Conservation (phyloP, 345 rosid species). For the Eucalyptus sp. region DNA sequence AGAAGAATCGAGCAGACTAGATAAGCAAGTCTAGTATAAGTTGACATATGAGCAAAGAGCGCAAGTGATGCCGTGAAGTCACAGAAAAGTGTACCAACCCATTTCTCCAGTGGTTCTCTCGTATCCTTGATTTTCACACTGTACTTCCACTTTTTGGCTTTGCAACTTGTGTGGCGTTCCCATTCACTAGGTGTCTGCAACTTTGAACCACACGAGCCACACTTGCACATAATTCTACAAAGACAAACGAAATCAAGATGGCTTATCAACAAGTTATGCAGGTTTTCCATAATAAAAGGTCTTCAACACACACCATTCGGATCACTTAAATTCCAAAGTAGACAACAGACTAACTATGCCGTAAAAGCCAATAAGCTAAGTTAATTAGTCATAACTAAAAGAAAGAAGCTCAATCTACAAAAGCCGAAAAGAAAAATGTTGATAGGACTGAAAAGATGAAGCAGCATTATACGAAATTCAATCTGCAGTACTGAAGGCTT, state of each 20-base stretch:
- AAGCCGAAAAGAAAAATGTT: too few species aligned
- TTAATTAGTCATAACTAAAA: too few species aligned
- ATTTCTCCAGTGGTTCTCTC: conserved; percentile 62
- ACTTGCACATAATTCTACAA: conserved; percentile 68
- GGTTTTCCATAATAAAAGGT: not conserved
- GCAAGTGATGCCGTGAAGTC: not conserved
- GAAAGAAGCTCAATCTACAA: too few species aligned
- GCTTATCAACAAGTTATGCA: not conserved
- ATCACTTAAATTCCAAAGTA: not conserved
- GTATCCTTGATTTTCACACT: conserved; percentile 78
- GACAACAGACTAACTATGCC: not conserved
- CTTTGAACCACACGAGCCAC: conserved; percentile 68
- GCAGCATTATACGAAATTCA: too few species aligned
- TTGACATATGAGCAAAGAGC: not conserved
- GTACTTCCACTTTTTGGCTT: conserved; percentile 96
- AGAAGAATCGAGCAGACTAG: too few species aligned
- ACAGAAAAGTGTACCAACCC: conserved; percentile 38
- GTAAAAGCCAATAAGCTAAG: too few species aligned
- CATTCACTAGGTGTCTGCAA: conserved; percentile 84
- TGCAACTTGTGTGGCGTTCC: conserved; percentile 94
- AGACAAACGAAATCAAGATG: not conserved
- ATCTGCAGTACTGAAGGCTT: too few species aligned
- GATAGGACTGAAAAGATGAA: too few species aligned
- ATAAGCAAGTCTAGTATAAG: too few species aligned
- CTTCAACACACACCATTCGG: not conserved